Percentiles rank a stretch among this genome's conserved stretches.
These are phyloP conservation scores for Colletotrichum euphorbiae DNA, from an alignment of 2,329 filamentous ascomycete genomes.

Conservation along the genomic window DNA sequence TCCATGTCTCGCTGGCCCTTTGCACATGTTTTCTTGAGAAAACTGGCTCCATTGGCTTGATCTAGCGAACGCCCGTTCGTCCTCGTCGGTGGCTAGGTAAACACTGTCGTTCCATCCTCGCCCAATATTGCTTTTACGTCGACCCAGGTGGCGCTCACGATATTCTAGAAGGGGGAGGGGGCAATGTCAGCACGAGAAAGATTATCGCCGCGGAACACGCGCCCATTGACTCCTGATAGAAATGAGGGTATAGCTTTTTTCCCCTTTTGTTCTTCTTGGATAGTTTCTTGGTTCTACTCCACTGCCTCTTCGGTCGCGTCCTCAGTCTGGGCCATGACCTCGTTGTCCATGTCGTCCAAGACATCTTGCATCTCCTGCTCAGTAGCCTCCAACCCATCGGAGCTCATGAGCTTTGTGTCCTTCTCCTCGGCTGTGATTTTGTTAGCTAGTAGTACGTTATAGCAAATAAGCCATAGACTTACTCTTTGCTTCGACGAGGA, in stretches of 20 bases:
- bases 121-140: conserved; percentile 28
- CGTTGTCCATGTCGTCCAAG: conserved; percentile 57
- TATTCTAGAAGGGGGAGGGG: conserved; percentile 24
- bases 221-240: neutral
- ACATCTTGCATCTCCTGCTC: conserved; percentile 70
- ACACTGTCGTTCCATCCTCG: neutral
- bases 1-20: conserved; percentile 9
- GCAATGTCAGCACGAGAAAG: conserved; percentile 17
- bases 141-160: conserved; percentile 19
- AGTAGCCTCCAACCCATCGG: conserved; percentile 72
- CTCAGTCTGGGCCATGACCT: conserved; percentile 46
- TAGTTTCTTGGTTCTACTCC: conserved; percentile 18
- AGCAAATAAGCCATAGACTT: conserved; percentile 51
- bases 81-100: conserved; percentile 25
- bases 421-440: conserved; percentile 70
- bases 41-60: neutral
- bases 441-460: conserved; percentile 42
- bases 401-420: conserved; percentile 75
- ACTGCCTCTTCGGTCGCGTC: conserved; percentile 39
- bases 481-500: conserved; percentile 84
- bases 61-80: conserved; percentile 25
- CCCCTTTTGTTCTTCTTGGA: conserved; percentile 8
- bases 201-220: conserved; percentile 11
- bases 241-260: conserved; percentile 13
- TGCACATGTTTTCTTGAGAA: neutral